These are phyloP conservation scores for Triadica sebifera DNA, from an alignment of 345 rosid species.

Conservation along the genomic window DNA sequence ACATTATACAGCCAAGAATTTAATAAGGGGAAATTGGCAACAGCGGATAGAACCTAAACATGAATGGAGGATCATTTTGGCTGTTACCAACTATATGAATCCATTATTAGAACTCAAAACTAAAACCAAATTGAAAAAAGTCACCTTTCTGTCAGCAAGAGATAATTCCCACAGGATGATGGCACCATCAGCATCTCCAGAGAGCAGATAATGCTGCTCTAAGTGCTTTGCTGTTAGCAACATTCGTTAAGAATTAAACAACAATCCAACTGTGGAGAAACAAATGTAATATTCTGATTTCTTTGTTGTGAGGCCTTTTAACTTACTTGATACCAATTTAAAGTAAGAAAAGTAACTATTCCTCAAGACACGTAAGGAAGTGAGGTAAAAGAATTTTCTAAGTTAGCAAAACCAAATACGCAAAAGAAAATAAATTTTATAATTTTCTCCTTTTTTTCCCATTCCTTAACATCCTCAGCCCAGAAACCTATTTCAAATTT, in stretches of 20 bases:
- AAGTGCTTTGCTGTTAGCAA: slow-evolving; percentile 50
- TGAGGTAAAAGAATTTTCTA: not conserved
- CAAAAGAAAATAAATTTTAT: not conserved
- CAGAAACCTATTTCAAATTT: not conserved
- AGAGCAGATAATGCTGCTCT: slow-evolving; percentile 63
- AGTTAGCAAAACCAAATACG: not conserved
- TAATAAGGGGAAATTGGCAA: not conserved
- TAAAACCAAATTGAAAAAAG: not conserved
- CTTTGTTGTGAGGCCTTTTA: not conserved
- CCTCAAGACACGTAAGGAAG: not conserved
- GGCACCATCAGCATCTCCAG: slow-evolving; percentile 79
- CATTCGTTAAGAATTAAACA: not conserved
- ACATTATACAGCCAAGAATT: not conserved
- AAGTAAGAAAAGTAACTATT: not conserved
- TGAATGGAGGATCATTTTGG: not conserved
- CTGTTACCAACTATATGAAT: not conserved
- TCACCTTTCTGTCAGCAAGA: slow-evolving; percentile 50
- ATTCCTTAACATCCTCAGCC: not conserved
- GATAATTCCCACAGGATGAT: slow-evolving; percentile 77
- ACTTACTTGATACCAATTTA: not conserved
- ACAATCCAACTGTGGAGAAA: not conserved
- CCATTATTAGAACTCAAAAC: not conserved
- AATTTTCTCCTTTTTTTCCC: not conserved
- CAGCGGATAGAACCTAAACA: not conserved
- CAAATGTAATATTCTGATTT: not conserved